Percentiles rank a stretch among this genome's conserved stretches.
Evolutionary conservation across 169 alveolate genomes (phyloP).

Genomic region (Cryptosporidium sp.): DNA sequence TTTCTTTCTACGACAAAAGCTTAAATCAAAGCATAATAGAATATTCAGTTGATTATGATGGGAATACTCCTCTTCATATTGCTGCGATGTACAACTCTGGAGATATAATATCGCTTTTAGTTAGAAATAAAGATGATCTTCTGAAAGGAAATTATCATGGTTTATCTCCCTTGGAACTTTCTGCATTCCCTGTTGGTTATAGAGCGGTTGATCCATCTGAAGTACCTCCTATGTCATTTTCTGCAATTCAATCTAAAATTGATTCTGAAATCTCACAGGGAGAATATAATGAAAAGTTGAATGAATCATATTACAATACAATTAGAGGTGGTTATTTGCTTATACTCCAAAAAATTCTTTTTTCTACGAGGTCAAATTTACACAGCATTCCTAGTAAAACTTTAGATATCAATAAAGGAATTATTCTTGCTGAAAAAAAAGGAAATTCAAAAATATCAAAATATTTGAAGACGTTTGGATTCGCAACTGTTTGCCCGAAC

Average conservation of each 20-base stretch:
- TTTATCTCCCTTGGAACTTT: slow-evolving; percentile 46
- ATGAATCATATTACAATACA: slow-evolving; percentile 14
- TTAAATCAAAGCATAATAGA: slow-evolving; percentile 16
- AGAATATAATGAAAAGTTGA: background rate
- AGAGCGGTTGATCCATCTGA: slow-evolving; percentile 50
- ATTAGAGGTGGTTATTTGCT: slow-evolving; percentile 43
- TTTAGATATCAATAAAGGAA: slow-evolving; percentile 43
- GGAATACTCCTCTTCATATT: slow-evolving; percentile 73
- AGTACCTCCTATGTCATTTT: slow-evolving; percentile 40
- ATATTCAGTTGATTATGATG: slow-evolving; percentile 34
- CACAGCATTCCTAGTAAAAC: background rate
- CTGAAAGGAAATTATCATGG: slow-evolving; percentile 43
- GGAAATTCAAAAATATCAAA: slow-evolving; percentile 13
- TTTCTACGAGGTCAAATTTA: background rate
- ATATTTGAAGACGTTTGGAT: slow-evolving; percentile 53
- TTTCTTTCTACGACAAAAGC: background rate
- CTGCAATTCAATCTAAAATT: slow-evolving; percentile 26
- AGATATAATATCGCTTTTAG: slow-evolving; percentile 41
- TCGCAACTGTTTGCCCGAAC: slow-evolving; percentile 58
- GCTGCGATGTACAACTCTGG: slow-evolving; percentile 72
- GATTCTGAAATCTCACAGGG: background rate
- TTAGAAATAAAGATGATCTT: slow-evolving; percentile 26
- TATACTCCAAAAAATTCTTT: slow-evolving; percentile 43
- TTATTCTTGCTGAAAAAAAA: slow-evolving; percentile 40
- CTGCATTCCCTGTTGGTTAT: slow-evolving; percentile 67